phyloP scores from a whole-genome alignment of 2,329 filamentous ascomycete species.

The Penicillium sp. region DNA sequence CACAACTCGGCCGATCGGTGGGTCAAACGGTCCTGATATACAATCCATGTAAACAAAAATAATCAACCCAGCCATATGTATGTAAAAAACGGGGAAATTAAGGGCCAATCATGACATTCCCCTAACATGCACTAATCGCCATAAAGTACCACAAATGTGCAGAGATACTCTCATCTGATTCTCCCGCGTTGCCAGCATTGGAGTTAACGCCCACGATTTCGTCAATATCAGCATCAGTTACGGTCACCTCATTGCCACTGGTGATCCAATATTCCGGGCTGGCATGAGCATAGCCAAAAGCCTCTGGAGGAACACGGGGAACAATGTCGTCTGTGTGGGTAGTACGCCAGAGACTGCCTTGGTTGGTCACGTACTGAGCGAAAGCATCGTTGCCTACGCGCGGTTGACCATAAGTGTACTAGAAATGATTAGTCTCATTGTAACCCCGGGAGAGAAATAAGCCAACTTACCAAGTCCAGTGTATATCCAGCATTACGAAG shows the following conservation, averaged over 20 bases:
- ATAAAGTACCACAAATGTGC: slow-evolving; percentile 2
- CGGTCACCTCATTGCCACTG: slow-evolving; percentile 26
- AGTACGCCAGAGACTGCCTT: slow-evolving; percentile 37
- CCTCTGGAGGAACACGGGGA: slow-evolving; percentile 38
- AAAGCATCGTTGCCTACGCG: slow-evolving; percentile 43
- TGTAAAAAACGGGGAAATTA: too few relatives aligned
- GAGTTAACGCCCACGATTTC: slow-evolving; percentile 35
- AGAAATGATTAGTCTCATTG: neutral
- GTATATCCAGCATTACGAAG: slow-evolving; percentile 44
- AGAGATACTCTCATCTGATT: neutral
- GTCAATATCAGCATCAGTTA: slow-evolving; percentile 33
- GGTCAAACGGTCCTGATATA: neutral
- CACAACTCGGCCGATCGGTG: slow-evolving; percentile 8
- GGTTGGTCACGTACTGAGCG: slow-evolving; percentile 39
- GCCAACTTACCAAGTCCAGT: slow-evolving; percentile 43
- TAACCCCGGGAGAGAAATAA: neutral
- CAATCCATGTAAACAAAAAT: neutral
- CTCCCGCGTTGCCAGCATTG: slow-evolving; percentile 29
- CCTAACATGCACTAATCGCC: neutral
- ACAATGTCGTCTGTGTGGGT: slow-evolving; percentile 42
- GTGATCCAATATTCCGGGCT: slow-evolving; percentile 46
- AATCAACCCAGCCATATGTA: too few relatives aligned
- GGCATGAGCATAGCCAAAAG: slow-evolving; percentile 35
- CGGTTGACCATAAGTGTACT: slow-evolving; percentile 47
- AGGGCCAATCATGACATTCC: neutral